Conservation (phyloP, 257 asterid species). For the Gentiana dahurica region DNA sequence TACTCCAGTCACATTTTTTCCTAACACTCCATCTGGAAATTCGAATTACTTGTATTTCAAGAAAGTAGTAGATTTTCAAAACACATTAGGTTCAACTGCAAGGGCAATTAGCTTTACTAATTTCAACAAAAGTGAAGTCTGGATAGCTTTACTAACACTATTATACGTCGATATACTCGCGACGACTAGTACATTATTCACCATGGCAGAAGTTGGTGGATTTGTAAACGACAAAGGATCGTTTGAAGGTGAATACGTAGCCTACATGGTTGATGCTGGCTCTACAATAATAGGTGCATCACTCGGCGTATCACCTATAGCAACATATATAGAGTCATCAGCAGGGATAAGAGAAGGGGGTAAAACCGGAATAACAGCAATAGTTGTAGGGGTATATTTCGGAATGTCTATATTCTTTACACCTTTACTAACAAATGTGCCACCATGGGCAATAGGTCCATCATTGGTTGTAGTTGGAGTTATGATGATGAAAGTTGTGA, state of each 20-base stretch:
- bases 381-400: constrained; percentile 50
- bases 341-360: constrained; percentile 80
- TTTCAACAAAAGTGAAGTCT: constrained; percentile 46
- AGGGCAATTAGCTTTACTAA: constrained; percentile 45
- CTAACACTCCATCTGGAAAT: constrained; percentile 48
- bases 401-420: constrained; percentile 42
- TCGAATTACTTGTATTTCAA: constrained; percentile 42
- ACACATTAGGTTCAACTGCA: constrained; percentile 38
- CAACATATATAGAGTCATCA: constrained; percentile 57
- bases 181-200: constrained; percentile 60
- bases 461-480: constrained; percentile 81
- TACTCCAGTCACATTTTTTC: constrained; percentile 49
- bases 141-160: constrained; percentile 54
- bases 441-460: constrained; percentile 85
- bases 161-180: constrained; percentile 65
- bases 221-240: constrained; percentile 34
- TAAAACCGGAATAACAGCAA: constrained; percentile 60
- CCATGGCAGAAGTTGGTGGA: constrained; percentile 63
- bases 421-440: constrained; percentile 55
- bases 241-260: constrained; percentile 65
- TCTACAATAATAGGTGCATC: constrained; percentile 58
- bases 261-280: constrained; percentile 79
- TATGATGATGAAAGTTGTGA: constrained; percentile 65
- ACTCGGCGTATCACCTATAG: constrained; percentile 63
- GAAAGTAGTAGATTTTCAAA: constrained; percentile 46